A percentile compares a stretch with the other conserved stretches of the same genome.
Conservation (phyloP, 306 rosid genomes). For the Rosa persica region DNA sequence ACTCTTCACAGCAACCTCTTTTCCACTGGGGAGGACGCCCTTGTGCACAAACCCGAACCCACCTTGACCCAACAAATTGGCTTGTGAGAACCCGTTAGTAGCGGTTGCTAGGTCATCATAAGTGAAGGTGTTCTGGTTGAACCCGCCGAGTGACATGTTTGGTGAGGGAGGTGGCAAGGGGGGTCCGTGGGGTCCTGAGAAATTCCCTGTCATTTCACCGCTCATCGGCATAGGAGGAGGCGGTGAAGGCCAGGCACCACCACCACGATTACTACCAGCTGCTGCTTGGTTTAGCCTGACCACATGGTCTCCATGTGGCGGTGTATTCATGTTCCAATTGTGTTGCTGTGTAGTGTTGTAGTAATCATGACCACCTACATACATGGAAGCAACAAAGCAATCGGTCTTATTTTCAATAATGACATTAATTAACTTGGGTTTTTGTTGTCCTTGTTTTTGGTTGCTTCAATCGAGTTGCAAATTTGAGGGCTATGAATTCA, state of each 20-base stretch:
- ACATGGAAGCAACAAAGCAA: not conserved
- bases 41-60: constrained; percentile 89
- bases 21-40: constrained; percentile 78
- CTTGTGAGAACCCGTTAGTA: constrained; percentile 49
- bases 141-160: constrained; percentile 50
- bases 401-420: not conserved
- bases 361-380: constrained; percentile 29
- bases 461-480: not conserved
- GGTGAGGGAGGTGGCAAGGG: constrained; percentile 83
- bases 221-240: constrained; percentile 34
- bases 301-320: constrained; percentile 43
- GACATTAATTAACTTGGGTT: not conserved
- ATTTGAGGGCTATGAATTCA: not conserved
- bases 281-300: constrained; percentile 47
- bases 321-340: constrained; percentile 35
- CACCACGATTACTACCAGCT: constrained; percentile 6
- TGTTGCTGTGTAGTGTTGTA: constrained; percentile 38
- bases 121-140: constrained; percentile 68
- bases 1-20: constrained; percentile 79
- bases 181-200: constrained; percentile 33
- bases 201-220: constrained; percentile 47
- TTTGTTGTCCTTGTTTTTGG: not conserved
- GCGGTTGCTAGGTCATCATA: constrained; percentile 80
- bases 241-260: constrained; percentile 53
- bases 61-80: constrained; percentile 75